These are phyloP conservation scores for Protomyces inouyei DNA, from an alignment of 1,139 yeast species.

Conservation along the genomic window DNA sequence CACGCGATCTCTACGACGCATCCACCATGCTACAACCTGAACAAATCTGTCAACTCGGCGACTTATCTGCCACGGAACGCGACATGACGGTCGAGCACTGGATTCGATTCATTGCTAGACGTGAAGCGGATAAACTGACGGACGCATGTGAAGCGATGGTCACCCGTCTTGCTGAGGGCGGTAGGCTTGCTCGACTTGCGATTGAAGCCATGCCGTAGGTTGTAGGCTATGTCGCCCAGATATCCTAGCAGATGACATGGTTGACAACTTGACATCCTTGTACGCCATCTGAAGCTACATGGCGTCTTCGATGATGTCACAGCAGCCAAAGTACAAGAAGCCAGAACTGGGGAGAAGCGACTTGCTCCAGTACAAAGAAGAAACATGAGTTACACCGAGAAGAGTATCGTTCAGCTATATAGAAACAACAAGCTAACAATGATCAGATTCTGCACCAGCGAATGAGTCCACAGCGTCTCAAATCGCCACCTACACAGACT, in stretches of 20 bases:
- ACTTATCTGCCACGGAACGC: slow-evolving; percentile 53
- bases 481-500: slow-evolving; percentile 1
- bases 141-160: slow-evolving; percentile 40
- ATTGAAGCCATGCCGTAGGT: not conserved
- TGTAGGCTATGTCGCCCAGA: too few relatives aligned
- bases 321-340: too few relatives aligned
- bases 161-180: slow-evolving; percentile 35
- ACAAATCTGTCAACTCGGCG: not conserved
- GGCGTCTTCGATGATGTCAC: too few relatives aligned
- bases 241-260: too few relatives aligned
- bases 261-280: too few relatives aligned
- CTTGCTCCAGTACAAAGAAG: too few relatives aligned
- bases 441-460: not conserved
- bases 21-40: slow-evolving; percentile 43
- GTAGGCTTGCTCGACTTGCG: slow-evolving; percentile 34
- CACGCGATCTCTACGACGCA: slow-evolving; percentile 43
- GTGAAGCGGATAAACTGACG: slow-evolving; percentile 37
- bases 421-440: not conserved
- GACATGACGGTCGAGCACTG: slow-evolving; percentile 67
- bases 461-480: slow-evolving; percentile 16
- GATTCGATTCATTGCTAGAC: slow-evolving; percentile 49
- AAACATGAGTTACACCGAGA: not conserved
- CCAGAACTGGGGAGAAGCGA: too few relatives aligned
- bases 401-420: not conserved
- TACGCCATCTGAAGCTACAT: too few relatives aligned